These are phyloP conservation scores for Aspergillus ostianus DNA, from an alignment of 495 filamentous ascomycete species.

Conservation along the genomic window DNA sequence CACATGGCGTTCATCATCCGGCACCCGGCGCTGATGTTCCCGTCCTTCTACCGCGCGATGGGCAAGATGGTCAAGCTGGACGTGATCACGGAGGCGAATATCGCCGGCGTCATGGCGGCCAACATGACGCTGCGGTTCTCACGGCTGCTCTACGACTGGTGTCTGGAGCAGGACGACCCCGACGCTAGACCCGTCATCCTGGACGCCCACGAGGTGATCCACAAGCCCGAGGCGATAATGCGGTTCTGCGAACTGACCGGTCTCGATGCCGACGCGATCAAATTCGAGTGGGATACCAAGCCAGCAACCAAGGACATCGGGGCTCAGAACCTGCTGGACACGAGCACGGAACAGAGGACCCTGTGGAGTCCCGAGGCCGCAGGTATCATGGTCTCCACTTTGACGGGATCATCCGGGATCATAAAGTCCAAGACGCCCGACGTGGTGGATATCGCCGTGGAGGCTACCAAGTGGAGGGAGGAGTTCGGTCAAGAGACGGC, in stretches of 20 bases:
- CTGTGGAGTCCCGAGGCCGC: constrained; percentile 2
- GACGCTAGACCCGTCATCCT: constrained; percentile 34
- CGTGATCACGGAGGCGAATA: constrained; percentile 11
- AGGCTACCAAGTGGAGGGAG: constrained; percentile 43
- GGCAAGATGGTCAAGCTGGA: constrained; percentile 19
- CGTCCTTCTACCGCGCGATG: constrained; percentile 36
- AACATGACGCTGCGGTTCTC: constrained; percentile 35
- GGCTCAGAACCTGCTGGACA: constrained; percentile 13
- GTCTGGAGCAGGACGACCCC: constrained; percentile 19
- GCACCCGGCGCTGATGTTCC: constrained; percentile 40
- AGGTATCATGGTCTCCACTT: constrained; percentile 30
- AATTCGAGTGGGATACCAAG: constrained; percentile 38
- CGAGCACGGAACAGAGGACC: background rate
- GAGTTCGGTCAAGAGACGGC: constrained; percentile 45
- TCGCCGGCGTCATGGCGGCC: constrained; percentile 14
- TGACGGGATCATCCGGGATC: constrained; percentile 35
- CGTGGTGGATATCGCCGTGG: constrained; percentile 34
- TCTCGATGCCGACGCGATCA: constrained; percentile 30
- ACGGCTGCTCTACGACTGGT: constrained; percentile 37
- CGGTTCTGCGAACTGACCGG: constrained; percentile 34
- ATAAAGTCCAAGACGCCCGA: constrained; percentile 34
- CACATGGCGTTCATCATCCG: constrained; percentile 42
- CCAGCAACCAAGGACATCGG: constrained; percentile 4
- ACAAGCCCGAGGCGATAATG: constrained; percentile 28
- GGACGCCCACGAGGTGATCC: constrained; percentile 48